Conservation (phyloP, 148 eudicot genomes). For the Fallopia convolvulus region DNA sequence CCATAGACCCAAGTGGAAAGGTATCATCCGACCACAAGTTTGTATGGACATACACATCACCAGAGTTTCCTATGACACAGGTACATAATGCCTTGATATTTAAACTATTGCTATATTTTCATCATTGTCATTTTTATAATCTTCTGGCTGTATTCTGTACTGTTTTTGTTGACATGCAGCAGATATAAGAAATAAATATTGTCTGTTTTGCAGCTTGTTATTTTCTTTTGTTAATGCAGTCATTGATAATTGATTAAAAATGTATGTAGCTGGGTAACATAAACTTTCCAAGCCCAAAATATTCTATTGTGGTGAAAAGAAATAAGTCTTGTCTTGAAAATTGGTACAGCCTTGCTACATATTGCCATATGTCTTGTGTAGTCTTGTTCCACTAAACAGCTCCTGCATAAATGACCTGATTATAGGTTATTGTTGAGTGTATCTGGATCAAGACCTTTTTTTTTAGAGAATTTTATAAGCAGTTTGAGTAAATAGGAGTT, state of each 20-base stretch:
- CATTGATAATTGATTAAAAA: neutral
- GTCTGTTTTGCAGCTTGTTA: constrained; percentile 2
- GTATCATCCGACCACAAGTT: constrained; percentile 47
- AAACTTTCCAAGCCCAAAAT: neutral
- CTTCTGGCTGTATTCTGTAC: neutral
- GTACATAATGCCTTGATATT: constrained; percentile 20
- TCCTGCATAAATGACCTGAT: neutral
- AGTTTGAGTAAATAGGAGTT: neutral
- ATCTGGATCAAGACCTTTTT: neutral
- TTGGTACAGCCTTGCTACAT: neutral
- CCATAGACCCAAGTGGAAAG: constrained; percentile 16
- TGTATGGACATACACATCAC: constrained; percentile 78
- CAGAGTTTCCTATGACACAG: constrained; percentile 73
- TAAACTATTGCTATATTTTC: neutral
- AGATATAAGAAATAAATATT: neutral
- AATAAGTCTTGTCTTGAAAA: neutral
- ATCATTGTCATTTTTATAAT: neutral
- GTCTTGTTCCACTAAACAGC: neutral
- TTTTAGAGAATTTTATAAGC: neutral
- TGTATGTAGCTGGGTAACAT: neutral
- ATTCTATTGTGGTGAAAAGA: neutral
- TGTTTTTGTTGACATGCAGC: neutral
- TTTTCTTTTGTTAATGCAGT: neutral
- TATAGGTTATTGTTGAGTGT: neutral
- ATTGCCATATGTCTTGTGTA: neutral